Evolutionary conservation across 2,329 filamentous ascomycete genomes (phyloP).

Genomic region (Clonostachys sp.): DNA sequence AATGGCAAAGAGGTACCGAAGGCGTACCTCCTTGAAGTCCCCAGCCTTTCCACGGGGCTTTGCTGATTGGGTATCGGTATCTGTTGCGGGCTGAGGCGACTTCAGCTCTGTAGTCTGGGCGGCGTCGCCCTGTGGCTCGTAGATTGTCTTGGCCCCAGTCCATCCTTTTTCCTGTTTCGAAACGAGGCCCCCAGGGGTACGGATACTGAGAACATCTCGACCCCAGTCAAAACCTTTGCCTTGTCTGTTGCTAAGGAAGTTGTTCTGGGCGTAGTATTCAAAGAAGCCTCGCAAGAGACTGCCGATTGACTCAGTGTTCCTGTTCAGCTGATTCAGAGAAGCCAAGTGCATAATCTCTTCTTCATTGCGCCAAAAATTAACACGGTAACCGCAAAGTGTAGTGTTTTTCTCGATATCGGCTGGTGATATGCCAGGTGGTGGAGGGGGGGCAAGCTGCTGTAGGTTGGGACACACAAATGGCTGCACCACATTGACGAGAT

Average conservation of each 20-base stretch:
- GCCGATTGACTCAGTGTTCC: conserved; percentile 67
- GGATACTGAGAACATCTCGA: conserved; percentile 72
- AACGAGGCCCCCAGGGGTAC: conserved; percentile 64
- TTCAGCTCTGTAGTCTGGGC: conserved; percentile 1
- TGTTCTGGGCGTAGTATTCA: conserved; percentile 71
- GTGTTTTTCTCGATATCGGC: conserved; percentile 11
- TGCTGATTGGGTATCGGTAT: neutral
- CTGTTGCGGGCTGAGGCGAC: neutral
- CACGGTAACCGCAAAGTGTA: conserved; percentile 59
- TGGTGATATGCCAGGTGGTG: conserved; percentile 21
- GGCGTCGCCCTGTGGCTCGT: conserved; percentile 30
- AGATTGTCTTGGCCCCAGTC: conserved; percentile 73
- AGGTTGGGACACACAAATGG: conserved; percentile 85
- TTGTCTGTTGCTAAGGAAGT: conserved; percentile 38
- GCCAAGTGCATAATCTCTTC: conserved; percentile 61
- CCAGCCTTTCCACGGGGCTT: conserved; percentile 12
- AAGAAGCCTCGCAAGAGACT: conserved; percentile 79
- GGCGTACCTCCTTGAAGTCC: conserved; percentile 62
- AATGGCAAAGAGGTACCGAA: conserved; percentile 82
- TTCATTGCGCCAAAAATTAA: conserved; percentile 78
- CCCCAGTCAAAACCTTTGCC: conserved; percentile 73
- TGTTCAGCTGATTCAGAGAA: conserved; percentile 51
- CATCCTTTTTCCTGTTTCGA: conserved; percentile 78
- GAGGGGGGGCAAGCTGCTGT: conserved; percentile 50
- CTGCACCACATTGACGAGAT: conserved; percentile 74